Base-by-base conservation (phyloP, 169 alveolate genomes). In the Plasmodium billcollinsi region DNA sequence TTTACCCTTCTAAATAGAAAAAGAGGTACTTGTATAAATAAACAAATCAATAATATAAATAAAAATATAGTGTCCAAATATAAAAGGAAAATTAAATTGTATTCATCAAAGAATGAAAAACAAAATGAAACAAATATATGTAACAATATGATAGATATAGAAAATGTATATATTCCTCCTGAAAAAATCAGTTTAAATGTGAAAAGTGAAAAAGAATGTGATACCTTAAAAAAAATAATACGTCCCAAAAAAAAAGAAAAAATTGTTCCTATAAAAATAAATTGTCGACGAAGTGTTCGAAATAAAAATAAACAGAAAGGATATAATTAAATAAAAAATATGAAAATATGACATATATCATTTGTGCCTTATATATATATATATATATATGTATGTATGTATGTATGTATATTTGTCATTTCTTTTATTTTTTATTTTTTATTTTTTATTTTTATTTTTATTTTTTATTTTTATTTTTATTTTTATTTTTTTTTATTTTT, bases 131-230 rank as follows among this genome's bases (percentile, higher is more conserved):
- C 69, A 26, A 20, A 2, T 66, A 73, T 8, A 33, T 50, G 11
- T 78, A 21, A 65, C 24, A 70, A 66, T 47, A 7, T 47, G 2
- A 66, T 29, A n/a, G 14, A 49, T 26, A 50, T 50, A 33, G 78
- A 78, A 65, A 63, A 78, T 78, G 45, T 66, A 18, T 78, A 78
- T 50, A 78, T 78, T 50, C 89, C 89, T 5, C 89, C 89, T 14
- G 66, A 78, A 6, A 78, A 78, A n/a, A 20, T 78, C 21, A 78
- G 14, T 12, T n/a, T 78, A 70, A 52, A 65, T 78, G 11, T 66
- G 52, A 66, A 47, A 43, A 43, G 20, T 3, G 78, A 78, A 78
- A 63, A 47, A 61, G 89, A 59, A 70, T 63, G 56, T 1, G 18
- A 18, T 21, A 65, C 56, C 14, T 59, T 78, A 50, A 78, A 78